phyloP scores from a whole-genome alignment of 768 basidiomycete genomes.

The Austroboletus eburneus region DNA sequence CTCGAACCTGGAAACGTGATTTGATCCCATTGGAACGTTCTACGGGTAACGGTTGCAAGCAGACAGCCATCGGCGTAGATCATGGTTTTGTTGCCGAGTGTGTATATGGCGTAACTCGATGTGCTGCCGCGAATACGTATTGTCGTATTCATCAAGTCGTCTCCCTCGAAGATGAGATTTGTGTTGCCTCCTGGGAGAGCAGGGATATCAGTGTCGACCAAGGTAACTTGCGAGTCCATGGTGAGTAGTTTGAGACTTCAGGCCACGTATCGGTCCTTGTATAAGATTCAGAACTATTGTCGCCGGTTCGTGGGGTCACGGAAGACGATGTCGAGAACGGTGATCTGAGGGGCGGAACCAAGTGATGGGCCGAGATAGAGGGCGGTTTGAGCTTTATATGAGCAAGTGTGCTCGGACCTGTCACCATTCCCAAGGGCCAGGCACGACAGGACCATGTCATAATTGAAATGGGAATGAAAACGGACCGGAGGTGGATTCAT shows the following conservation, averaged over 20 bases:
- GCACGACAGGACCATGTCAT: background rate
- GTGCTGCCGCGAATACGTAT: background rate
- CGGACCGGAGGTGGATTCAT: background rate
- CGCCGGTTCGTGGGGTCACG: background rate
- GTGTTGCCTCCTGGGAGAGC: background rate
- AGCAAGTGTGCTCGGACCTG: too few species aligned
- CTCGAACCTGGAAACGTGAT: slow-evolving; percentile 11
- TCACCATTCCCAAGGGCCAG: too few species aligned
- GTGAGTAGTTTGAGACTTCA: background rate
- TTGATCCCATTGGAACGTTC: slow-evolving; percentile 5
- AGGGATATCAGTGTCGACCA: slow-evolving; percentile 2
- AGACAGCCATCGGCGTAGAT: slow-evolving; percentile 1
- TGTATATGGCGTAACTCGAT: slow-evolving; percentile 12
- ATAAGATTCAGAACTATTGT: background rate
- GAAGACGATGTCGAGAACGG: too few species aligned
- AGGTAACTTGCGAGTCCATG: slow-evolving; percentile 19
- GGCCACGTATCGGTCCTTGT: background rate
- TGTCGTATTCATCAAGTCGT: slow-evolving; percentile 11
- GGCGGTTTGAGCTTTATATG: too few species aligned
- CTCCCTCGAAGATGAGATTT: slow-evolving; percentile 9
- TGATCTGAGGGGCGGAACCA: too few species aligned
- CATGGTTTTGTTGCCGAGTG: slow-evolving; percentile 2
- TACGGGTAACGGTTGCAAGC: slow-evolving; percentile 15
- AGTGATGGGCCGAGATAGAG: background rate
- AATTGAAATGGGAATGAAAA: background rate